Base-by-base conservation (phyloP, 768 basidiomycete species). In the Thelephora aurantiotincta region DNA sequence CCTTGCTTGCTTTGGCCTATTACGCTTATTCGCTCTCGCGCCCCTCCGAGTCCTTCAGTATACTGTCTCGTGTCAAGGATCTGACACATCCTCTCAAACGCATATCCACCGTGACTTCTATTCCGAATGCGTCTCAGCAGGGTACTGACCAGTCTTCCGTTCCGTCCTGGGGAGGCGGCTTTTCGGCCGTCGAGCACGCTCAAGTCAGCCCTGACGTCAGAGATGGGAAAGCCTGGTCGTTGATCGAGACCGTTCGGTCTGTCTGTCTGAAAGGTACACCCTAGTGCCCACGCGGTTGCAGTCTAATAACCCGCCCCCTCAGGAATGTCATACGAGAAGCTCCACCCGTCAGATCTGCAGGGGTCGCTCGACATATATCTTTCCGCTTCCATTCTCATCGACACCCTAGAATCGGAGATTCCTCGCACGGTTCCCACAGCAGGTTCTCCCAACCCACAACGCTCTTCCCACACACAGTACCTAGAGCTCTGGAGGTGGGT, bases 401-500 rank as follows among this genome's bases (percentile, higher is more conserved):
- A 66, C 2, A 57, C 66, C 22, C 60, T 75, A 34, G 68, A 70
- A 44, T 60, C 67, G 33, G 75, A 77, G 49, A 70, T 78, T 30
- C 56, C 60, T 2, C 51, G 54, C 6, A 53, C 54, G 14, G 49
- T 58, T 11, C 55, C 60, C 6, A 49, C 48, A 2, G 47, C 62
- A 35, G 26, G 65, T 65, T 5, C 68, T 62, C 51, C 56, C 66
- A n/a, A 70, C 69, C 47, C 70, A 70, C 38, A 64, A 73, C 2
- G 44, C 4, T 52, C 47, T 37, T 69, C 78, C 4, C 90, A 90
- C 55, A 59, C 65, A 3, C 72, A 72, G 42, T 78, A 84, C 48
- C 81, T 83, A 6, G 92, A 97, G 56, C 69, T 93, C 9, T 91
- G 88, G 71, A 72, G 90, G 44, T 92, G 87, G 85, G 69, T 76